These are phyloP conservation scores for Curvularia verruculosa DNA, from an alignment of 2,329 filamentous ascomycete genomes.

Conservation along the genomic window DNA sequence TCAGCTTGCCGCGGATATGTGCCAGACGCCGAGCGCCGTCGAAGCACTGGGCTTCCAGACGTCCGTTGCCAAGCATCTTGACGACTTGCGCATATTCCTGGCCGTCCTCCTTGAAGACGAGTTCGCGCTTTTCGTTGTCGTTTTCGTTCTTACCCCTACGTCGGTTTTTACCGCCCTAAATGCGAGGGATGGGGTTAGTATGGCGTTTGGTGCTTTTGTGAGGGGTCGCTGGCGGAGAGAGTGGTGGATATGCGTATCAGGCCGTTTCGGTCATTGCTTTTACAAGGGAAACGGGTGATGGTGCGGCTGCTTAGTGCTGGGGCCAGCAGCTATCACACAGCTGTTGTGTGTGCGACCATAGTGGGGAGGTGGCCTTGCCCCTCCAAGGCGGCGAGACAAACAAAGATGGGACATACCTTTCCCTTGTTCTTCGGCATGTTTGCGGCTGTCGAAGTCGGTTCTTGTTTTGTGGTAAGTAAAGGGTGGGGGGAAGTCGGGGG, in stretches of 20 bases:
- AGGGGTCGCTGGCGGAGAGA: background rate
- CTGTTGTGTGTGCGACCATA: constrained; percentile 13
- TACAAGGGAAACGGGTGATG: background rate
- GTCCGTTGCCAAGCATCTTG: constrained; percentile 96
- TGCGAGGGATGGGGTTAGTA: constrained; percentile 20
- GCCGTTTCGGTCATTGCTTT: background rate
- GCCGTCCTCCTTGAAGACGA: constrained; percentile 98
- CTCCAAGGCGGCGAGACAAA: constrained; percentile 6
- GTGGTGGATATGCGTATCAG: background rate
- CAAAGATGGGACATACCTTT: constrained; percentile 70
- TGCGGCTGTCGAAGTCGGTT: constrained; percentile 30
- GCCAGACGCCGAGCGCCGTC: constrained; percentile 87
- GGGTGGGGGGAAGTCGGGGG: constrained; percentile 11
- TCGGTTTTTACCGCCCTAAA: constrained; percentile 97
- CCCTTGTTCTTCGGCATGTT: constrained; percentile 99
- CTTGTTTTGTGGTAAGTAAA: background rate
- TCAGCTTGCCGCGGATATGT: constrained; percentile 91
- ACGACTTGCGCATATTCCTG: constrained; percentile 89
- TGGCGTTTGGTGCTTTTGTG: background rate
- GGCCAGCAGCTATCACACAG: constrained; percentile 28
- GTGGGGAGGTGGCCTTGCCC: constrained; percentile 24
- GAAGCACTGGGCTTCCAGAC: constrained; percentile 92
- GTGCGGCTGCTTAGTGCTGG: background rate
- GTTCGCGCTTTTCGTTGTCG: constrained; percentile 97
- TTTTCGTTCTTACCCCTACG: constrained; percentile 96